These are phyloP conservation scores for Fonsecaea pedrosoi DNA, from an alignment of 2,329 filamentous ascomycete species.

Conservation along the genomic window DNA sequence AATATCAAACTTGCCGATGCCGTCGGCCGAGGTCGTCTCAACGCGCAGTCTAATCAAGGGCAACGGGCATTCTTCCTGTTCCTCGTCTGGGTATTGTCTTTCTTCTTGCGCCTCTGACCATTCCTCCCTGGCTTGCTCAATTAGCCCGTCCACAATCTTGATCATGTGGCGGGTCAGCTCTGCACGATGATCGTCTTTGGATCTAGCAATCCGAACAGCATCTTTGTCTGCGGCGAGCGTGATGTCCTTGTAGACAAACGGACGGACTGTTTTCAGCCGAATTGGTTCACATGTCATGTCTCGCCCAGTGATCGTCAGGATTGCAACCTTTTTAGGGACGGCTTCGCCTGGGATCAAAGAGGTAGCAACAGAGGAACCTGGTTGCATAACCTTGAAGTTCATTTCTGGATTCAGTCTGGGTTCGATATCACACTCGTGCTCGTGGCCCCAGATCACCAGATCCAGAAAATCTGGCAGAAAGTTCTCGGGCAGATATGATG, in stretches of 20 bases:
- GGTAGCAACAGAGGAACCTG: conserved; percentile 93
- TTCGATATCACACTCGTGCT: conserved; percentile 93
- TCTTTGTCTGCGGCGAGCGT: conserved; percentile 75
- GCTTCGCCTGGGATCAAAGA: conserved; percentile 90
- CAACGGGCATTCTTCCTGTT: conserved; percentile 64
- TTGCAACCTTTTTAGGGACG: conserved; percentile 86
- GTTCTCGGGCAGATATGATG: conserved; percentile 91
- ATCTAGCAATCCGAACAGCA: conserved; percentile 78
- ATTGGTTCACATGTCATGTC: conserved; percentile 82
- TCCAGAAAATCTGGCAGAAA: conserved; percentile 92
- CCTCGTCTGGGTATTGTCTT: conserved; percentile 62
- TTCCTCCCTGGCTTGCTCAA: conserved; percentile 78
- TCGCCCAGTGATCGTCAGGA: conserved; percentile 81
- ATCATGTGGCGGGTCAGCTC: conserved; percentile 80
- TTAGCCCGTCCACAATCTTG: conserved; percentile 81
- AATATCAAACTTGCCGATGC: conserved; percentile 77
- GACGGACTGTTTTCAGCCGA: conserved; percentile 84
- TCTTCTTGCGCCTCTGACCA: conserved; percentile 81
- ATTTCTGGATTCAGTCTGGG: conserved; percentile 83
- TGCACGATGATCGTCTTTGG: conserved; percentile 81
- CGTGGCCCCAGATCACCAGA: conserved; percentile 93
- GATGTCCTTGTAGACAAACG: conserved; percentile 87
- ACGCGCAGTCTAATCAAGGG: conserved; percentile 90
- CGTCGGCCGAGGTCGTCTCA: conserved; percentile 84
- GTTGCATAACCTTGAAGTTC: conserved; percentile 95